Percentiles rank a stretch among this genome's conserved stretches.
Conservation (phyloP, 768 basidiomycete genomes). For the Suillus weaverae region DNA sequence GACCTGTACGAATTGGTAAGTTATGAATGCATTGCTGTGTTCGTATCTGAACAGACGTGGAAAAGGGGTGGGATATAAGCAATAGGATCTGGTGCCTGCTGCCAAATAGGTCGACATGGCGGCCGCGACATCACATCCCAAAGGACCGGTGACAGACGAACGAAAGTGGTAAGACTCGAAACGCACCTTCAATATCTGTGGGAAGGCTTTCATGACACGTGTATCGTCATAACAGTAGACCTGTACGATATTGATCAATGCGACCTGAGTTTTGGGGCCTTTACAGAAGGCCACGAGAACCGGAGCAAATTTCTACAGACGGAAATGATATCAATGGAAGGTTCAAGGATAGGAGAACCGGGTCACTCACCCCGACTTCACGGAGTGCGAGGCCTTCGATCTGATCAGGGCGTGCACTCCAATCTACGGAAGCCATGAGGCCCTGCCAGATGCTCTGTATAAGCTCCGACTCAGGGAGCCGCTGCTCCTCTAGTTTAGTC, state of each 20-base stretch:
- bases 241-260: slow-evolving; percentile 93
- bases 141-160: neutral
- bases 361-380: slow-evolving; percentile 73
- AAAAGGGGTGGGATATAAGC: neutral
- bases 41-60: neutral
- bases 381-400: slow-evolving; percentile 86
- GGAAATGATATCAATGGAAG: neutral
- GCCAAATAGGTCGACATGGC: neutral
- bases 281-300: slow-evolving; percentile 90
- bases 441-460: slow-evolving; percentile 91
- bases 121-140: neutral
- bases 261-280: slow-evolving; percentile 87
- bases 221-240: slow-evolving; percentile 97
- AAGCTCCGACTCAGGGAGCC: slow-evolving; percentile 85
- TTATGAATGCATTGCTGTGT: slow-evolving; percentile 2
- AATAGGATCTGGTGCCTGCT: neutral
- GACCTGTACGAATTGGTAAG: slow-evolving; percentile 52
- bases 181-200: slow-evolving; percentile 85
- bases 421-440: slow-evolving; percentile 84
- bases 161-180: neutral
- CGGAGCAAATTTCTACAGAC: slow-evolving; percentile 69
- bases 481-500: slow-evolving; percentile 66
- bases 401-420: slow-evolving; percentile 88
- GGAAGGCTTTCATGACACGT: slow-evolving; percentile 91
- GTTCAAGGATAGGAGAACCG: neutral